phyloP scores from a whole-genome alignment of 1,284 basidiomycete species.

The Microbotryum lychnidis-dioicae region DNA sequence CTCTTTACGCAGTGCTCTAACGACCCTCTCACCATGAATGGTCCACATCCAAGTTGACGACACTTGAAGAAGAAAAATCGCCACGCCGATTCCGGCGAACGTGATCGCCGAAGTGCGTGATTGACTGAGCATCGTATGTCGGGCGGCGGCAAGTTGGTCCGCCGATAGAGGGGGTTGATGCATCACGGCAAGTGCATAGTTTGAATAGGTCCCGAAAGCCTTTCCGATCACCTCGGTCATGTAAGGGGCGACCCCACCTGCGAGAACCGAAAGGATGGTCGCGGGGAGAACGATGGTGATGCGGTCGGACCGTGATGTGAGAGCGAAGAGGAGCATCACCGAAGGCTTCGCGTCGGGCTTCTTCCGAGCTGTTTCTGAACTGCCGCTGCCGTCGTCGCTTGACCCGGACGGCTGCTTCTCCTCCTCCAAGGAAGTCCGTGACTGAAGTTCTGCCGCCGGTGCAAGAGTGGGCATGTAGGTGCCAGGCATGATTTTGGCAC shows the following conservation, averaged over 20 bases:
- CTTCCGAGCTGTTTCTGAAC: not conserved
- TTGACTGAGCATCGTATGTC: constrained; percentile 47
- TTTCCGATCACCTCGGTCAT: constrained; percentile 87
- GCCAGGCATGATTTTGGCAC: too few relatives aligned
- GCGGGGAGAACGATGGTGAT: constrained; percentile 57
- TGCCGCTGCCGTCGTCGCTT: too few relatives aligned
- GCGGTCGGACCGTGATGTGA: constrained; percentile 10
- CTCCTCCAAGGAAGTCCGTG: too few relatives aligned
- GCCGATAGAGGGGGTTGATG: constrained; percentile 40
- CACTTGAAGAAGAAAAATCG: constrained; percentile 46
- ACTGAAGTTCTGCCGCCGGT: too few relatives aligned
- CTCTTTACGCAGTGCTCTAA: constrained; percentile 56
- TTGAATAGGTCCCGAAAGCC: constrained; percentile 68
- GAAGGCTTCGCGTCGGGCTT: constrained; percentile 7
- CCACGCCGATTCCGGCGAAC: constrained; percentile 62
- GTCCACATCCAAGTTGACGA: constrained; percentile 75
- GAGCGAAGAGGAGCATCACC: constrained; percentile 22
- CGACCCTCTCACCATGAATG: constrained; percentile 72
- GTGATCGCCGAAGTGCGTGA: constrained; percentile 59
- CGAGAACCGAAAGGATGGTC: constrained; percentile 55
- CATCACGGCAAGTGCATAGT: constrained; percentile 43
- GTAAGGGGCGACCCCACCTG: constrained; percentile 76
- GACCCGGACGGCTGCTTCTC: too few relatives aligned
- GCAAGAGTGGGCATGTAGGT: too few relatives aligned
- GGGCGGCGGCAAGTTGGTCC: constrained; percentile 45